Evolutionary conservation across 225 moss, liverwort and hornwort species (phyloP).

Genomic region (Thuidium tamariscinum): DNA sequence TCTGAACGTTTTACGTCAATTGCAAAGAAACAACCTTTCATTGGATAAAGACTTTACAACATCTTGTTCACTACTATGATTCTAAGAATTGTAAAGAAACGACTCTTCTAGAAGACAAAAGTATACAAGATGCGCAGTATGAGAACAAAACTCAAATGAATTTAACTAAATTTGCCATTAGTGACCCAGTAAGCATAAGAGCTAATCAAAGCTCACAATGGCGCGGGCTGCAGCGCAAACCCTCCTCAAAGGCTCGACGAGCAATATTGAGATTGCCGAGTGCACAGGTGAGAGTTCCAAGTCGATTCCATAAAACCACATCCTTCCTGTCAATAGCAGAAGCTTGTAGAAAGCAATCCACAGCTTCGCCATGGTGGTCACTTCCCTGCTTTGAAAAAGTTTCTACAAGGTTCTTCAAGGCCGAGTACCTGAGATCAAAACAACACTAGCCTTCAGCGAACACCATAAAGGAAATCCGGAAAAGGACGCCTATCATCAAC

Average conservation of each 20-base stretch:
- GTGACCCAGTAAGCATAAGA: neutral
- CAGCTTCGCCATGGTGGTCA: conserved; percentile 67
- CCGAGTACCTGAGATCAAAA: conserved; percentile 53
- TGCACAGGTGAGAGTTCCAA: conserved; percentile 91
- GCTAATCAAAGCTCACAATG: conserved; percentile 56
- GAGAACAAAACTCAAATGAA: neutral
- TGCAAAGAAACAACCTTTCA: neutral
- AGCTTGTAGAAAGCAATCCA: conserved; percentile 90
- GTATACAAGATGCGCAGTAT: neutral
- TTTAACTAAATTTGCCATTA: neutral
- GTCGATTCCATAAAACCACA: conserved; percentile 86
- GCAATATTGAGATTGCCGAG: conserved; percentile 80
- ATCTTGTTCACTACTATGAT: too few relatives aligned
- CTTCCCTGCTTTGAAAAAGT: conserved; percentile 70
- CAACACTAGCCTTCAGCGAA: conserved; percentile 3
- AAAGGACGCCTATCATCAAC: neutral
- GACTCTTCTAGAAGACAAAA: neutral
- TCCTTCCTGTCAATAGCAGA: conserved; percentile 83
- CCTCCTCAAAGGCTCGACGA: conserved; percentile 95
- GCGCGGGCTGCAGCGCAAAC: conserved; percentile 82
- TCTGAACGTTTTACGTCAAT: neutral
- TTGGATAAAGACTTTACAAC: neutral
- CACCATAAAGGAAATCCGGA: neutral
- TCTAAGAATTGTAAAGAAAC: neutral
- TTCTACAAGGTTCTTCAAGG: conserved; percentile 84